Percentiles rank a stretch among this genome's conserved stretches.
Conservation (phyloP, 495 filamentous ascomycete genomes). For the Tuber aestivum region DNA sequence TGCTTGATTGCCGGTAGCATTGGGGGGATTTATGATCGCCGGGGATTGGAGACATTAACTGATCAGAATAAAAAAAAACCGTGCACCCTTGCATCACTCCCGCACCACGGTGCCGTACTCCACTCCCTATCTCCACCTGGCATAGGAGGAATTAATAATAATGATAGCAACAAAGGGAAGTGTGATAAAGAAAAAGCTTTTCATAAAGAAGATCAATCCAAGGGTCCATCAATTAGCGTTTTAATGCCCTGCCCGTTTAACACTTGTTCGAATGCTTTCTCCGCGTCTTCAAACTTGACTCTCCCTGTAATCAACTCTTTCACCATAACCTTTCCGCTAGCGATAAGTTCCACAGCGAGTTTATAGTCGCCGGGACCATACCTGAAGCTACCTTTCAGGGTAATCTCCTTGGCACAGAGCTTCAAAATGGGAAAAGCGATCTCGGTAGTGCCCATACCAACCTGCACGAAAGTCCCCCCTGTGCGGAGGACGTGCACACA, state of each 20-base stretch:
- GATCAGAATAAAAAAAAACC: background rate
- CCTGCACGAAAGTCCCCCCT: conserved; percentile 80
- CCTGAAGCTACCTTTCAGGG: conserved; percentile 71
- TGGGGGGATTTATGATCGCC: too few species aligned
- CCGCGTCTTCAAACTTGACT: conserved; percentile 65
- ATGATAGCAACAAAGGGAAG: background rate
- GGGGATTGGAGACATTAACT: background rate
- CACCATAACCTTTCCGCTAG: conserved; percentile 58
- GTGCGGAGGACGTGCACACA: conserved; percentile 62
- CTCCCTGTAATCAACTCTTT: conserved; percentile 64
- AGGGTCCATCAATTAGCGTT: conserved; percentile 68
- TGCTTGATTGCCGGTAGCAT: too few species aligned
- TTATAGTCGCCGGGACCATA: conserved; percentile 78
- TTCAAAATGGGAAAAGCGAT: conserved; percentile 78
- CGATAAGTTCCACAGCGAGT: conserved; percentile 66
- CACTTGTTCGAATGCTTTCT: conserved; percentile 71
- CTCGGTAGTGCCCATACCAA: conserved; percentile 70
- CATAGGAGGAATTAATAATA: background rate
- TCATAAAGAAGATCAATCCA: conserved; percentile 42
- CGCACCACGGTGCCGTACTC: background rate
- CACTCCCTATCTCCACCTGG: background rate
- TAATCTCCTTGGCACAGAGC: conserved; percentile 75
- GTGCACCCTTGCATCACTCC: background rate
- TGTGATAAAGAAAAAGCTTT: background rate
- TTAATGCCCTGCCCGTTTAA: conserved; percentile 77